Evolutionary conservation across 345 rosid species (phyloP).

Genomic region (Eucalyptus cloeziana): DNA sequence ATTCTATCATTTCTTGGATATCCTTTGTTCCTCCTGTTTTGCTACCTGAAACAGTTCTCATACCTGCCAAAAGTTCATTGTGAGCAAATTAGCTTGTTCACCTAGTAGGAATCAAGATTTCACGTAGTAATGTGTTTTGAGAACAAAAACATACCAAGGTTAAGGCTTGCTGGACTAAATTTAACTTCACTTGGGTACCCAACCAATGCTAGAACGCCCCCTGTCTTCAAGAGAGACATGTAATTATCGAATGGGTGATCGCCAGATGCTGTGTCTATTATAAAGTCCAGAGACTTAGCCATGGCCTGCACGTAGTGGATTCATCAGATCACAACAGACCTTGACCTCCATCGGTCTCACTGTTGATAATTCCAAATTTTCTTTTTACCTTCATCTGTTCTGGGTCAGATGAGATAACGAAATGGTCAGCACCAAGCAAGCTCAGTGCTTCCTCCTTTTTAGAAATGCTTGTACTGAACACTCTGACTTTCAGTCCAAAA

Average conservation of each 20-base stretch:
- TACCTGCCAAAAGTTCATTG: constrained; percentile 21
- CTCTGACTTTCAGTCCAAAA: constrained; percentile 70
- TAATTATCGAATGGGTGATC: constrained; percentile 70
- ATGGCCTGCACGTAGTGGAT: constrained; percentile 22
- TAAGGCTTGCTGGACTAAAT: constrained; percentile 64
- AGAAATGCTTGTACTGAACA: constrained; percentile 73
- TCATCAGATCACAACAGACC: neutral
- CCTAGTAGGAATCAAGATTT: neutral
- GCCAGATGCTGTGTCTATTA: constrained; percentile 80
- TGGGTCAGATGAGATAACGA: constrained; percentile 63
- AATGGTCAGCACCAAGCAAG: constrained; percentile 56
- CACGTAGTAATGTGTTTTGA: neutral
- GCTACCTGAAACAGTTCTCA: constrained; percentile 57
- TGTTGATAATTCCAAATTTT: neutral
- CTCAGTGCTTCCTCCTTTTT: constrained; percentile 77
- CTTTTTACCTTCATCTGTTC: constrained; percentile 57
- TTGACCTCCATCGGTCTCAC: neutral
- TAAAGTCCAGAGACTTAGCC: constrained; percentile 59
- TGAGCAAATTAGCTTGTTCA: neutral
- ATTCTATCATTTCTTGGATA: constrained; percentile 74
- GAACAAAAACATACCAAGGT: constrained; percentile 16
- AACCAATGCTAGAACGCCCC: constrained; percentile 53
- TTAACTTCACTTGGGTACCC: constrained; percentile 79
- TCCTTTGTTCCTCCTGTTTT: constrained; percentile 56
- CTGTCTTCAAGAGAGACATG: constrained; percentile 64